Percentiles rank a stretch among this genome's conserved stretches.
phyloP scores from a whole-genome alignment of 2,329 filamentous ascomycete genomes.

The Lachnellula arida region DNA sequence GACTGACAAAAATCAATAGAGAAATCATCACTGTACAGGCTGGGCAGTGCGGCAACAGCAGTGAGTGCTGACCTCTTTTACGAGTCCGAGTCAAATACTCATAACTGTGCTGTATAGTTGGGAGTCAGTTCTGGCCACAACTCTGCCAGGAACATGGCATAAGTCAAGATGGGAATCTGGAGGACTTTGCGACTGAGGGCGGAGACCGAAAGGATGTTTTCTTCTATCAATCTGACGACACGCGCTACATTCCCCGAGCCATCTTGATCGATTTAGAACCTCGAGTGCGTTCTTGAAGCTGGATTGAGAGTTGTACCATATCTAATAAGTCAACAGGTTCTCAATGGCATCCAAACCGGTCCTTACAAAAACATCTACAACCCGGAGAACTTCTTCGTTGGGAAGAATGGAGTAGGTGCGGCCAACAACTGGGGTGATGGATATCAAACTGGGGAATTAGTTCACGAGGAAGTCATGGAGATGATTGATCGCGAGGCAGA shows the following conservation, averaged over 20 bases:
- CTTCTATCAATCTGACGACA: constrained; percentile 99
- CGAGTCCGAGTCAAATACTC: constrained; percentile 4
- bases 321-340: constrained; percentile 50
- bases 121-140: constrained; percentile 98
- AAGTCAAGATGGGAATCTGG: constrained; percentile 92
- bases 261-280: constrained; percentile 95
- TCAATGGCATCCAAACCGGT: constrained; percentile 87
- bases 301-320: background rate
- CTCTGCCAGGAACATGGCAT: constrained; percentile 97
- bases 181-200: constrained; percentile 96
- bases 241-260: constrained; percentile 92
- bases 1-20: constrained; percentile 42
- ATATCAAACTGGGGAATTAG: constrained; percentile 84
- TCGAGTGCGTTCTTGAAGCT: constrained; percentile 49
- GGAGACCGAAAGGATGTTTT: constrained; percentile 98
- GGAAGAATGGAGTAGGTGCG: constrained; percentile 87
- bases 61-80: constrained; percentile 52
- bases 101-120: constrained; percentile 53
- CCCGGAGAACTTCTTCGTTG: constrained; percentile 97
- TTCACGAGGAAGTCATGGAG: constrained; percentile 96
- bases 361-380: constrained; percentile 99
- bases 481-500: constrained; percentile 99
- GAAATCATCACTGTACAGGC: constrained; percentile 99
- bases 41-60: constrained; percentile 98
- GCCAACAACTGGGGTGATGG: constrained; percentile 99